These are phyloP conservation scores for Lentithecium fluviatile DNA, from an alignment of 495 filamentous ascomycete species.

Conservation along the genomic window DNA sequence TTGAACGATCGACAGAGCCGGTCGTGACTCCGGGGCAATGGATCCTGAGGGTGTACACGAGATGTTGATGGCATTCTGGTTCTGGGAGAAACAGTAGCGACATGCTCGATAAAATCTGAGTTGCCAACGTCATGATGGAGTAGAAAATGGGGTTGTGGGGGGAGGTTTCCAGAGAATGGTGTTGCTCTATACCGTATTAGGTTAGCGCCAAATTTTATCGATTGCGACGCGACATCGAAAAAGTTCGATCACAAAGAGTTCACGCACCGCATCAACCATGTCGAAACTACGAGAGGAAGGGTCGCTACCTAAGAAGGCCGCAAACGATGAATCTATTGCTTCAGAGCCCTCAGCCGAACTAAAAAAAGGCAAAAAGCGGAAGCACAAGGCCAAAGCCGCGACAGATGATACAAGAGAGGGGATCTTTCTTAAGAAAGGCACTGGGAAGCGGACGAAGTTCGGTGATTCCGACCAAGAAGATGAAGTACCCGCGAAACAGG, in stretches of 20 bases:
- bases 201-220: not conserved
- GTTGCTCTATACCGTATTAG: not conserved
- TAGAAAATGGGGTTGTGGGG: too few relatives aligned
- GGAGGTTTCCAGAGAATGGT: too few relatives aligned
- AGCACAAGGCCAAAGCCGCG: not conserved
- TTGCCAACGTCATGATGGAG: too few relatives aligned
- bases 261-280: not conserved
- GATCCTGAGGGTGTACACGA: constrained; percentile 5
- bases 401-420: not conserved
- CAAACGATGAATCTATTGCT: too few relatives aligned
- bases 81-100: too few relatives aligned
- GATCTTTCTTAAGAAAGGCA: not conserved
- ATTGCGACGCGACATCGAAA: not conserved
- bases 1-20: constrained; percentile 8
- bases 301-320: not conserved
- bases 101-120: too few relatives aligned
- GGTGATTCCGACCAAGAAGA: not conserved
- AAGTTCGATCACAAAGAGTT: not conserved
- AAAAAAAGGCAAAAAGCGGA: constrained; percentile 42
- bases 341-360: not conserved
- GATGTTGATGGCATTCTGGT: not conserved
- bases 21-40: constrained; percentile 12
- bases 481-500: not conserved
- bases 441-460: constrained; percentile 4
- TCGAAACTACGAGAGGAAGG: not conserved